A percentile compares a stretch with the other conserved stretches of the same genome.
phyloP scores from a whole-genome alignment of 352 stramenopile genomes.

The Peronospora farinosa region DNA sequence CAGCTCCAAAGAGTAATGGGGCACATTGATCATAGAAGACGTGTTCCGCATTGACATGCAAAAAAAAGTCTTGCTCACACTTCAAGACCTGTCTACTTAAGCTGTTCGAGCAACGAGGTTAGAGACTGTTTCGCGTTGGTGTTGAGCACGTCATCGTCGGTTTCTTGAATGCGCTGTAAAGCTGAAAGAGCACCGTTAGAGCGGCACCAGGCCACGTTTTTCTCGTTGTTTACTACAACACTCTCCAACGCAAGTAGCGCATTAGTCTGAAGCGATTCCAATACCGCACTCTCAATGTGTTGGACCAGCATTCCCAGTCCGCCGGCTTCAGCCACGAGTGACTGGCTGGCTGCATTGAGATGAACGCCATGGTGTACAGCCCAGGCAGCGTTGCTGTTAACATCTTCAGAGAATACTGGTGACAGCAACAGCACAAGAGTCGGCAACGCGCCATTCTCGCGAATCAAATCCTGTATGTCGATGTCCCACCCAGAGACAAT shows the following conservation, averaged over 20 bases:
- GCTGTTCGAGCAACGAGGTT: slow-evolving; percentile 37
- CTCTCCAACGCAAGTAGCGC: slow-evolving; percentile 62
- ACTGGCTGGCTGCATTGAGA: slow-evolving; percentile 57
- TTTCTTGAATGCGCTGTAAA: slow-evolving; percentile 39
- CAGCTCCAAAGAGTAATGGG: no score
- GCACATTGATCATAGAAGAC: no score
- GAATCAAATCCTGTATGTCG: slow-evolving; percentile 46
- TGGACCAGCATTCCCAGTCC: slow-evolving; percentile 54
- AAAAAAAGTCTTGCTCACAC: no score
- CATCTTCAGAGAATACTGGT: slow-evolving; percentile 54
- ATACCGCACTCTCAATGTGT: slow-evolving; percentile 30
- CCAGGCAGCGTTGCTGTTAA: slow-evolving; percentile 66
- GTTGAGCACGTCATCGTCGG: slow-evolving; percentile 47
- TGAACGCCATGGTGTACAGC: slow-evolving; percentile 65
- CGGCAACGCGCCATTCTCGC: slow-evolving; percentile 47
- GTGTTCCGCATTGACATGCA: no score
- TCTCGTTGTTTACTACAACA: slow-evolving; percentile 35
- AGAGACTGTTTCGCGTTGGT: slow-evolving; percentile 48
- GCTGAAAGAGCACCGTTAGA: slow-evolving; percentile 33
- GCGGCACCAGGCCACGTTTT: slow-evolving; percentile 45
- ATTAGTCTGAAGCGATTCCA: slow-evolving; percentile 63
- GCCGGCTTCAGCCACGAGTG: slow-evolving; percentile 50
- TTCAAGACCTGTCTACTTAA: slow-evolving; percentile 17
- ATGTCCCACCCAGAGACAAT: slow-evolving; percentile 55
- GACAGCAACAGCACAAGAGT: slow-evolving; percentile 60